Evolutionary conservation across 2,329 filamentous ascomycete species (phyloP), one percentile per base, ranked within the genome.

Genomic region (Claviceps digitariae): DNA sequence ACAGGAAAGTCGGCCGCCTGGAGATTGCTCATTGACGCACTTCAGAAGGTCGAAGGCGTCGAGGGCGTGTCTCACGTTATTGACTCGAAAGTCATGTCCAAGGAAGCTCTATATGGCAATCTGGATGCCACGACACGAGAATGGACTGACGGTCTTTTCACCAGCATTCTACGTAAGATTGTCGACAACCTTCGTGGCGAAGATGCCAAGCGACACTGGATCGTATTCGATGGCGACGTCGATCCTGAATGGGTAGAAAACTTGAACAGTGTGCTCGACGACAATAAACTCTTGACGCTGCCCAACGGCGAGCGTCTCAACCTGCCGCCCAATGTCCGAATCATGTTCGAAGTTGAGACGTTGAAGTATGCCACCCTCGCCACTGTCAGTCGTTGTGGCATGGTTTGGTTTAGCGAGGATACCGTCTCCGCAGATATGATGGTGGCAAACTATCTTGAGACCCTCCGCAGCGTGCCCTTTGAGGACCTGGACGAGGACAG

Each of bases 161-260:
- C 93, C 9, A 95, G 91, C 66, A 98, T 96, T 59, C 75, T 99
- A 44, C 85, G 93, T 63, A 98, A 97, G 74, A 97, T 98, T 62
- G 91, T 98, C 52, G 94, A 98, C 69, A 99, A 98, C 65, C 79
- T 99, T 51, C 89, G 93, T 74, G 93, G 94, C 52, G 93, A 99
- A 68, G 91, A 97, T 65, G 82, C 84, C 31, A 98, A 98, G 72
- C 83, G 93, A 53, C 93, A 99, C 69, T 99, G 93, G 93, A 97
- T 99, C 62, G 87, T 99, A 5, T 98, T 99, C 63, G 93, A 99
- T 67, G 94, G 93, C 57, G 93, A 99, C 67, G 93, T 99, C 57
- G 93, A 99, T 68, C 93, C 93, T 1, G 94, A 97, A 69, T 99
- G 93, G 93, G 93, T 99, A 59, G 93, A 99, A 68, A 99, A 99